Evolutionary conservation across 768 basidiomycete species (phyloP).

Genomic region (Baorangia bicolor): DNA sequence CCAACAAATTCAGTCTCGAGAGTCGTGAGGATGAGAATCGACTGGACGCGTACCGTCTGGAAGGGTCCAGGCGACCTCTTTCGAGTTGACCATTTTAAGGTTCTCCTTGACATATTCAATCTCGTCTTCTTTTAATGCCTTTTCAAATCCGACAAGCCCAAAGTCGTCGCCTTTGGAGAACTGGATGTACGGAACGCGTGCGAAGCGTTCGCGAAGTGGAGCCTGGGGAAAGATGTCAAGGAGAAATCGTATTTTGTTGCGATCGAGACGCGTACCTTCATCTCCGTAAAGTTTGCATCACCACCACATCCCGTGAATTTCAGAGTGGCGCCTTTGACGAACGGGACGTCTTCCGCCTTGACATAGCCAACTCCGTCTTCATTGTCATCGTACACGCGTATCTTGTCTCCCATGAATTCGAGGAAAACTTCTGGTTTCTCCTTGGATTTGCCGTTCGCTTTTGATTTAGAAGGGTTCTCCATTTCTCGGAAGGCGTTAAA

Average conservation of each 20-base stretch:
- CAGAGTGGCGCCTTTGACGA: slow-evolving; percentile 45
- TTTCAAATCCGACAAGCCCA: slow-evolving; percentile 58
- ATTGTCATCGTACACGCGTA: slow-evolving; percentile 54
- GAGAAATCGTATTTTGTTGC: not conserved
- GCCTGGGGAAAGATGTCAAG: slow-evolving; percentile 28
- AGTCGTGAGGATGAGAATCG: too few species aligned
- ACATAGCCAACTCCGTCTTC: slow-evolving; percentile 51
- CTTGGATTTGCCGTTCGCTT: slow-evolving; percentile 35
- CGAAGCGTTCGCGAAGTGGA: slow-evolving; percentile 48
- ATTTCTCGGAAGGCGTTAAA: slow-evolving; percentile 83
- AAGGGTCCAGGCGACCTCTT: slow-evolving; percentile 62
- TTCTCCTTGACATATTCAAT: slow-evolving; percentile 65
- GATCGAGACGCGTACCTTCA: slow-evolving; percentile 40
- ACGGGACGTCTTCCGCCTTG: slow-evolving; percentile 42
- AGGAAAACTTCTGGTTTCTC: slow-evolving; percentile 62
- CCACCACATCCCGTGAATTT: slow-evolving; percentile 52
- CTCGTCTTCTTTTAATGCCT: slow-evolving; percentile 68
- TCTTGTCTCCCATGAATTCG: slow-evolving; percentile 70
- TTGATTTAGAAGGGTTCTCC: slow-evolving; percentile 39
- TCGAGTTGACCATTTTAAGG: slow-evolving; percentile 61
- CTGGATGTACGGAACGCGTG: slow-evolving; percentile 47
- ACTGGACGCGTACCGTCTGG: slow-evolving; percentile 50
- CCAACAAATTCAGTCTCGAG: too few species aligned
- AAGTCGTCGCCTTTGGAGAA: slow-evolving; percentile 44
- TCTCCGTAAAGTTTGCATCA: slow-evolving; percentile 61